Base-by-base conservation (phyloP, 1,284 basidiomycete species). In the Trichosporon coremiiforme region DNA sequence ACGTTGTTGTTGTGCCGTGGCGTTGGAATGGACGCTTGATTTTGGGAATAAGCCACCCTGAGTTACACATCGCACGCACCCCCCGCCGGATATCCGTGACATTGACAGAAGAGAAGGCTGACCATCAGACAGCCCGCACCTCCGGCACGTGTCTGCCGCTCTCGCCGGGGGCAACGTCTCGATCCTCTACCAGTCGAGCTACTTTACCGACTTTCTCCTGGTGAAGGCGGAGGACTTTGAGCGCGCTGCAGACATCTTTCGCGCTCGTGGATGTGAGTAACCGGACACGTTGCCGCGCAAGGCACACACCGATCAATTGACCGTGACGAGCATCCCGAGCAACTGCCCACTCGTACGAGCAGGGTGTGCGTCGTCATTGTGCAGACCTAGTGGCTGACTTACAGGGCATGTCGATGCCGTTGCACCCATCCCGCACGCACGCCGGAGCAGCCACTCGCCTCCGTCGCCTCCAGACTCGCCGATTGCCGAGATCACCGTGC, bases 181-280 rank as follows among this genome's bases (percentile, higher is more conserved):
- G 33, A 93, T 93, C 68, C 84, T 93, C 5, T 94, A 93, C 79
- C 92, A 92, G 80, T 92, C 91, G 4, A 91, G 90, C 10, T 92
- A 93, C 80, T 89, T 90, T 86, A 90, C 90, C 76, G 91, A 94
- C 82, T 93, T 91, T 80, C 89, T 94, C 66, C 88, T 94, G 73
- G 92, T 82, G 55, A 80, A 80, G 65, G 75, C 75, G 38, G 65
- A 70, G 1, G 77, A 79, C 64, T 82, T 80, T 69, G 76, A 75
- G 20, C 69, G 70, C 10, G 77, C 80, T 12, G 71, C 75, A 6
- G 65, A 45, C 6, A 77, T 83, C 68, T 81, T 82, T 66, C 70
- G 70, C 0, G 36, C 65, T 2, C 72, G 76, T 25, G 80, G 81
- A 20, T 83, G 82, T 83, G 66, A 75, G 80, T 78, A 17, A n/a